Evolutionary conservation across 2,329 filamentous ascomycete species (phyloP), one percentile per base, ranked within the genome.

Genomic region (Talaromyces sp.): DNA sequence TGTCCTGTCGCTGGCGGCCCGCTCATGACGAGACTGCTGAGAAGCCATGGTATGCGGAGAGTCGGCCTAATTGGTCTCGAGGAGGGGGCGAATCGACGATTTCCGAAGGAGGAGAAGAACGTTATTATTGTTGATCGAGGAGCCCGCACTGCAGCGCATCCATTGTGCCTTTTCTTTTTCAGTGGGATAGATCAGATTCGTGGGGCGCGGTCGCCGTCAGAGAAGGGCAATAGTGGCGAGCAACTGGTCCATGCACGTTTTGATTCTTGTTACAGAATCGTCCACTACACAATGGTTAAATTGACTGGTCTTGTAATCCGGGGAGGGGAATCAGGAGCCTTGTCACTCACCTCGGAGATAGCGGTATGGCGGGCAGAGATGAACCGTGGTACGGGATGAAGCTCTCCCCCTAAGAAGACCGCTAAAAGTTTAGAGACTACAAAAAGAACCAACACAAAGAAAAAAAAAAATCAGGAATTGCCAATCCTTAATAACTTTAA

Each of bases 1-100:
- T 19, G 63, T 60, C 59, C 58, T 65, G 41, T 72, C 69, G 49
- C 69, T 73, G 36, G 62, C 63, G 13, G 69, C 66, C 52, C 69
- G 61, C 51, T 69, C 68, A 56, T 64, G 62, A 49, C 64, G 60
- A 36, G 58, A 39, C 35, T 62, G 52, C 52, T 68, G 63, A n/a
- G 61, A 68, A 44, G 62, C 53, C 68, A 70, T 70, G 39, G 40
- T 52, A 42, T 35, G 40, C 22, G 33, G 19, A n/a, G 20, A 33
- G 30, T 16, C 27, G 30, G 13, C 27, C 20, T 22, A 39, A 39
- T 17, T 35, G 32, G 32, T 4, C 4, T 4, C 36, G 36, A 2
- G 17, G 11, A 41, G 36, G n/a, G 16, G 20, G 30, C 9, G n/a
- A 19, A 32, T 32, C 10, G 20, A 16, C 35, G n/a, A 41, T 20